phyloP scores from a whole-genome alignment of 2,329 filamentous ascomycete genomes.

The Helminthosporium solani region DNA sequence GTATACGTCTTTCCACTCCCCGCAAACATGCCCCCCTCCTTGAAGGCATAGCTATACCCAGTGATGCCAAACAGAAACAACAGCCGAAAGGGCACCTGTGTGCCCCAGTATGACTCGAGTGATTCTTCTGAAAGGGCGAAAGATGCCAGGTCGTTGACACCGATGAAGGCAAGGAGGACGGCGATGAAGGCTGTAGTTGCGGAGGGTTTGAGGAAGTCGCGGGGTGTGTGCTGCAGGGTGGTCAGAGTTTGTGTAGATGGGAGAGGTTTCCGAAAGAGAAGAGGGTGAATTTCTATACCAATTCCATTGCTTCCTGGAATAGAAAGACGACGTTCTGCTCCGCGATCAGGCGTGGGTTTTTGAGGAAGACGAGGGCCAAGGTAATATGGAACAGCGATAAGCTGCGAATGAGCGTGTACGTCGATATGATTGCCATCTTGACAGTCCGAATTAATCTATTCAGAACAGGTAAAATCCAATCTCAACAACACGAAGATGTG shows the following conservation, averaged over 20 bases:
- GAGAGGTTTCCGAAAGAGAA: neutral
- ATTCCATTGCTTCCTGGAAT: constrained; percentile 77
- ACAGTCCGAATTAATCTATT: neutral
- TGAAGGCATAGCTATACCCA: constrained; percentile 66
- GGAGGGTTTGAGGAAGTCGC: constrained; percentile 66
- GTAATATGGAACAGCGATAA: constrained; percentile 83
- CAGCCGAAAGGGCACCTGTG: constrained; percentile 63
- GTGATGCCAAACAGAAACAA: constrained; percentile 62
- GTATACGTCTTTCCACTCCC: constrained; percentile 27
- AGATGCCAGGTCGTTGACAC: constrained; percentile 49
- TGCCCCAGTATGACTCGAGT: constrained; percentile 50
- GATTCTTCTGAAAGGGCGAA: constrained; percentile 47
- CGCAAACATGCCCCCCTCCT: constrained; percentile 51
- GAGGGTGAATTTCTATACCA: constrained; percentile 60
- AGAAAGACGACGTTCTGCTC: constrained; percentile 80
- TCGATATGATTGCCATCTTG: constrained; percentile 76
- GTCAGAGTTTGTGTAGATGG: constrained; percentile 1
- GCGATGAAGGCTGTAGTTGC: constrained; percentile 67
- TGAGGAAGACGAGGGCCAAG: constrained; percentile 80
- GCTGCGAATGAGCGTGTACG: constrained; percentile 76
- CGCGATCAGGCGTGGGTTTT: constrained; percentile 68
- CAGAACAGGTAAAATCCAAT: neutral
- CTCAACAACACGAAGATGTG: neutral
- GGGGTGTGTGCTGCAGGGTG: constrained; percentile 58
- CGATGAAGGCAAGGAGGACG: constrained; percentile 67